Evolutionary conservation across 345 rosid species (phyloP).

Genomic region (Sonneratia alba): DNA sequence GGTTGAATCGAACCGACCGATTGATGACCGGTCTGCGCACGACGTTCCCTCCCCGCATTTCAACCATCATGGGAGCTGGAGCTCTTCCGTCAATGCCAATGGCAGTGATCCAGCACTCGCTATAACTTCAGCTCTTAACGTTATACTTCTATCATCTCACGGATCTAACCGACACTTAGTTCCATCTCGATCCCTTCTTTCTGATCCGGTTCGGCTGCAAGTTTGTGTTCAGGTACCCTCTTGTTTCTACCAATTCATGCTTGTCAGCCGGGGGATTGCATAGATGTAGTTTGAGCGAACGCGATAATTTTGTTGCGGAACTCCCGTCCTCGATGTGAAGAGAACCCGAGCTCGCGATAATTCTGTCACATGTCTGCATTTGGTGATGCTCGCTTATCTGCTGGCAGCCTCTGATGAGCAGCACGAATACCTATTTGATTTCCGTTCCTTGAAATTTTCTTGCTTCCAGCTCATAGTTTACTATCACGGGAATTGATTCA

Average conservation of each 20-base stretch:
- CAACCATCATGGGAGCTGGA: too few relatives aligned
- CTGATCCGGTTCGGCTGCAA: neutral
- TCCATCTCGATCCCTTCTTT: neutral
- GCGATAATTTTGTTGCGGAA: neutral
- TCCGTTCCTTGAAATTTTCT: neutral
- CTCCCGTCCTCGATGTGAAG: too few relatives aligned
- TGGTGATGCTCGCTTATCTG: neutral
- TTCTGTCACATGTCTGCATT: neutral
- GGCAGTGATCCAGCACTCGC: too few relatives aligned
- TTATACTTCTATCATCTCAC: neutral
- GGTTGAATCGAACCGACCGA: too few relatives aligned
- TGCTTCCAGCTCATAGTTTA: neutral
- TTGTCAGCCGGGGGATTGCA: neutral
- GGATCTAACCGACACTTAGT: neutral
- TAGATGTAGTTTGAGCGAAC: neutral
- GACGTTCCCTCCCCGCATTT: too few relatives aligned
- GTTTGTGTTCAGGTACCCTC: neutral
- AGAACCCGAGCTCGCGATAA: neutral
- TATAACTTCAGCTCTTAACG: too few relatives aligned
- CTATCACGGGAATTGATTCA: neutral
- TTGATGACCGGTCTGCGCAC: too few relatives aligned
- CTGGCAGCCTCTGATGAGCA: neutral
- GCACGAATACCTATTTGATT: neutral
- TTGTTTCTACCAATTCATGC: neutral
- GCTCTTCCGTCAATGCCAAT: too few relatives aligned